These are phyloP conservation scores for Cicer chorassanicum DNA, from an alignment of 306 rosid species.

Conservation along the genomic window DNA sequence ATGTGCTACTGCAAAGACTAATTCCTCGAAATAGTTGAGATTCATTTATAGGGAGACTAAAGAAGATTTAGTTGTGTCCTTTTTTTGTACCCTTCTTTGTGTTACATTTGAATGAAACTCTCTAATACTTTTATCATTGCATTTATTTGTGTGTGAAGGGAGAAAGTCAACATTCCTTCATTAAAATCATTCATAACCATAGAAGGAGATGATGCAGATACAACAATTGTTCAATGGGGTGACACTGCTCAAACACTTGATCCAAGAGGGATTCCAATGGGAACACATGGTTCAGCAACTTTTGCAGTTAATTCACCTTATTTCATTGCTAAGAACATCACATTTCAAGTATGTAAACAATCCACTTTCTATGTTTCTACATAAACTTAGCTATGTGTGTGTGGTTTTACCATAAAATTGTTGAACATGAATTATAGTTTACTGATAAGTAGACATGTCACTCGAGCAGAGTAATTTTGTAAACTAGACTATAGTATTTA, in stretches of 20 bases:
- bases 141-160: slow-evolving; percentile 57
- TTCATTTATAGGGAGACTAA: neutral
- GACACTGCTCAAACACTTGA: slow-evolving; percentile 94
- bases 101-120: slow-evolving; percentile 8
- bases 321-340: slow-evolving; percentile 92
- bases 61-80: slow-evolving; percentile 7
- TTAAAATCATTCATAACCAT: slow-evolving; percentile 84
- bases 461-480: too few species aligned
- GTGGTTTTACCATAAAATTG: too few species aligned
- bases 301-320: slow-evolving; percentile 90
- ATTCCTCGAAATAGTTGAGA: too few species aligned
- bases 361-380: neutral
- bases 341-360: slow-evolving; percentile 66
- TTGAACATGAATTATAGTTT: too few species aligned
- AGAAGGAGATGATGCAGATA: slow-evolving; percentile 90
- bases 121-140: slow-evolving; percentile 12
- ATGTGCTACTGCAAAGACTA: too few species aligned
- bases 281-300: slow-evolving; percentile 87
- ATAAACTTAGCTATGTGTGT: neutral
- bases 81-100: neutral
- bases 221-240: slow-evolving; percentile 94
- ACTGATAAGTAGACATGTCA: too few species aligned
- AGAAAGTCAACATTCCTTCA: slow-evolving; percentile 82
- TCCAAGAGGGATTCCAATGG: slow-evolving; percentile 72
- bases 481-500: too few species aligned